Base-by-base conservation (phyloP, 805 yeast genomes). In the Wickerhamiella hasegawae region DNA sequence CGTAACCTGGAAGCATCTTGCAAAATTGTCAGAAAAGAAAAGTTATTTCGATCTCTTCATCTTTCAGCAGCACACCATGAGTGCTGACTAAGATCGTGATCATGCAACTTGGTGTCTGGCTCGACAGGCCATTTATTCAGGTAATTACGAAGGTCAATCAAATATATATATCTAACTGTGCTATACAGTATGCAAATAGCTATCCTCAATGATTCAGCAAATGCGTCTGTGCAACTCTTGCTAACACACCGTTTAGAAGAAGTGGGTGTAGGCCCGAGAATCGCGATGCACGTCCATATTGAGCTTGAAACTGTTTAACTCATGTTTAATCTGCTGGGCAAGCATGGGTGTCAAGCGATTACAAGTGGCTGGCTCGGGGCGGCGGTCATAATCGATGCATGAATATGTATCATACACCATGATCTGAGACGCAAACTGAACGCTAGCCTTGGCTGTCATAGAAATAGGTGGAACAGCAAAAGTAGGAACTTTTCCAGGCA, bases 301-400 rank as follows among this genome's bases (percentile, higher is more conserved):
- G 17, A 73, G 60, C 59, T 83, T 85, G 51, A 84, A 58, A 35
- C 64, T 68, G 55, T 90, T 85, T 52, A 87, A 62, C 55, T 87
- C 97, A 26, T 76, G 79, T 57, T 76, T 78, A 47, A 87, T 83
- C 55, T 71, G 72, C 54, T 81, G 84, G 0, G 96, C 95, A 51
- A 84, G 58, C 38, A 68, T 64, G 4, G 96, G 94, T 1, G 94
- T 84, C 53, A 84, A 63, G 51, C 77, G 83, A 55, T 85, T 83
- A 58, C 96, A 87, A 2, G 96, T 84, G 3, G 94, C 93, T 20
- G 75, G 64, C 42, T 84, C 96, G 0, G 96, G 95, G 44, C 76
- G 83, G 48, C 98, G 72, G 55, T 87, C 96, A 55, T 87, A 87
- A 44, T 80, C 95, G 15, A 69, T 74, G 25, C 75, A 74, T 39